These are phyloP conservation scores for Xylaria sp. DNA, from an alignment of 2,329 filamentous ascomycete species.

Conservation along the genomic window DNA sequence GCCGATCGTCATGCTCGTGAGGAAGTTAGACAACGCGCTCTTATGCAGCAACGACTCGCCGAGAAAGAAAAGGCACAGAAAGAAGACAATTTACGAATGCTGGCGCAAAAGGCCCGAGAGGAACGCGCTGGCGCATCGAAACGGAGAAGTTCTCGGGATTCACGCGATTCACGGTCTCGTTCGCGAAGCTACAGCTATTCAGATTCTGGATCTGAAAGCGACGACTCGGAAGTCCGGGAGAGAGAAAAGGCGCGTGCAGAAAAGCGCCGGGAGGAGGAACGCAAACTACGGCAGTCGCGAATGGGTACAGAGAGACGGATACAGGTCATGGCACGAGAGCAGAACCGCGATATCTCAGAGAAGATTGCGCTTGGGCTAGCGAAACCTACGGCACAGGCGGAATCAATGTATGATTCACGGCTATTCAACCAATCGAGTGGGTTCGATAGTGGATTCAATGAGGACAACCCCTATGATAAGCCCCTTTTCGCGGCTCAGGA, in stretches of 20 bases:
- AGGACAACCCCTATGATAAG: conserved; percentile 97
- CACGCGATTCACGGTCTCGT: conserved; percentile 55
- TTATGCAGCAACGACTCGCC: conserved; percentile 95
- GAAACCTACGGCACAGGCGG: conserved; percentile 90
- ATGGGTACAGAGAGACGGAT: conserved; percentile 95
- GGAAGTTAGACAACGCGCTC: conserved; percentile 88
- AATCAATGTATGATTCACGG: conserved; percentile 96
- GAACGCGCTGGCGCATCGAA: conserved; percentile 70
- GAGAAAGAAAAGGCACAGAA: conserved; percentile 97
- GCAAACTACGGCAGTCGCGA: conserved; percentile 89
- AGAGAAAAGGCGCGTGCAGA: conserved; percentile 82
- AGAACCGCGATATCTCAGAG: conserved; percentile 96
- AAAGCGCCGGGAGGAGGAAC: conserved; percentile 81
- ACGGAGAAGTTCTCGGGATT: conserved; percentile 57
- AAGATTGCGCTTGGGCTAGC: conserved; percentile 94
- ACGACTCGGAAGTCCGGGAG: conserved; percentile 77
- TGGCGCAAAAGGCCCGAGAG: conserved; percentile 92
- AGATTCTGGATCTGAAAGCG: conserved; percentile 64
- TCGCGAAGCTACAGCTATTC: conserved; percentile 64
- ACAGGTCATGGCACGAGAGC: conserved; percentile 92
- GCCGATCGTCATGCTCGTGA: conserved; percentile 95
- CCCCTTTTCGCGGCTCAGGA: conserved; percentile 96
- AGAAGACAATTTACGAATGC: conserved; percentile 86
- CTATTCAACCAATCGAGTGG: conserved; percentile 95
- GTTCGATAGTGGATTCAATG: conserved; percentile 92